A percentile compares a stretch with the other conserved stretches of the same genome.
These are phyloP conservation scores for Rhytidiadelphus loreus DNA, from an alignment of 225 moss, liverwort and hornwort species.

Conservation along the genomic window DNA sequence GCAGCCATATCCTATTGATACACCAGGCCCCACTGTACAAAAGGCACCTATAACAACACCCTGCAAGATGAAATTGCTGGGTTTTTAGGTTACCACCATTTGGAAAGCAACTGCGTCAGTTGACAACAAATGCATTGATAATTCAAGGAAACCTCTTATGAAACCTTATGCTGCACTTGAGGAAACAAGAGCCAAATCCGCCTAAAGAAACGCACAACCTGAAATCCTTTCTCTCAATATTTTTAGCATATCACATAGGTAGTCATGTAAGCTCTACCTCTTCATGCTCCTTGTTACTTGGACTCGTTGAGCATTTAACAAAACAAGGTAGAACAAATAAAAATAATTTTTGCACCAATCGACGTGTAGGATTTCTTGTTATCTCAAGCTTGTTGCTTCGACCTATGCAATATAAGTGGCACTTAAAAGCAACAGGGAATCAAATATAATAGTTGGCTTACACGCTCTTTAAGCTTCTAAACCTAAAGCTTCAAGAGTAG, in stretches of 20 bases:
- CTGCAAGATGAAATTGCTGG: constrained; percentile 9
- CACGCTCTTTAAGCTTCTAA: not conserved
- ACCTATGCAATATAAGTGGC: not conserved
- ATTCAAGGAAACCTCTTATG: not conserved
- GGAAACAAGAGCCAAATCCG: not conserved
- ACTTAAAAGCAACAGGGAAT: not conserved
- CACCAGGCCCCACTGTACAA: constrained; percentile 52
- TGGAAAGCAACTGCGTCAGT: not conserved
- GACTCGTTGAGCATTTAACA: not conserved
- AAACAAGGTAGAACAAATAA: not conserved
- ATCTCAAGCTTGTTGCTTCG: not conserved
- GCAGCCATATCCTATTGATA: constrained; percentile 37
- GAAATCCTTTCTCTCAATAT: not conserved
- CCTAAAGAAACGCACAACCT: not conserved
- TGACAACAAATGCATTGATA: not conserved
- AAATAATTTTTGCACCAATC: too few species aligned
- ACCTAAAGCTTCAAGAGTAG: not conserved
- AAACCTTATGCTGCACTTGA: not conserved
- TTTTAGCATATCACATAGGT: not conserved
- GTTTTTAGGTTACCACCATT: not conserved
- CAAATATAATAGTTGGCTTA: not conserved
- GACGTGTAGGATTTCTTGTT: not conserved
- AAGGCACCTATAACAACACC: constrained; percentile 44
- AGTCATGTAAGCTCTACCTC: not conserved
- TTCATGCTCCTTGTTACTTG: not conserved